These are phyloP conservation scores for Oryza coarctata DNA, from an alignment of 176 grass and related monocot species.

Conservation along the genomic window DNA sequence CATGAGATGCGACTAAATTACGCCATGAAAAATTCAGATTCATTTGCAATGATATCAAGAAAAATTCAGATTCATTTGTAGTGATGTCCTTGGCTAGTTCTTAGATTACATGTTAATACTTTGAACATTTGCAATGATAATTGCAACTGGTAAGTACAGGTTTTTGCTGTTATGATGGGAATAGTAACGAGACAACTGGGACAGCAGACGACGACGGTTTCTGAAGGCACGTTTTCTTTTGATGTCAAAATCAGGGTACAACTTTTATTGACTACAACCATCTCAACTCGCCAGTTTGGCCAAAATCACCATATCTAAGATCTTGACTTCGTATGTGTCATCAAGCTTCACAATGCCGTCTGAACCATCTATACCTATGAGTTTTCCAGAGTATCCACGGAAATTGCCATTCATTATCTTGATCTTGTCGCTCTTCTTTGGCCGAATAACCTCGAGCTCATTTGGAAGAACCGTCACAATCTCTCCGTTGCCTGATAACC, in stretches of 20 bases:
- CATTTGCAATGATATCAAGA: background rate
- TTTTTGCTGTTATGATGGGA: background rate
- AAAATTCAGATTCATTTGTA: background rate
- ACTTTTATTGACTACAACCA: constrained; percentile 38
- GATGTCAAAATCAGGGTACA: constrained; percentile 5
- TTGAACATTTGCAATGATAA: background rate
- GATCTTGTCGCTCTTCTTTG: constrained; percentile 86
- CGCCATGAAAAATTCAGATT: background rate
- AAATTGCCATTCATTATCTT: constrained; percentile 81
- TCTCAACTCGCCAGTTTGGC: constrained; percentile 70
- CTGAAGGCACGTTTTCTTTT: background rate
- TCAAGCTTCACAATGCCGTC: constrained; percentile 96
- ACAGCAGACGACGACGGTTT: background rate
- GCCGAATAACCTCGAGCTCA: constrained; percentile 77
- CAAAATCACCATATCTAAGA: constrained; percentile 91
- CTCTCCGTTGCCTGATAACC: constrained; percentile 64
- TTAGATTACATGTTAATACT: background rate
- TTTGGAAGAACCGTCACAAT: constrained; percentile 45
- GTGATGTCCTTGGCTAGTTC: background rate
- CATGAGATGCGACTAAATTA: constrained; percentile 28
- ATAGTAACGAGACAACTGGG: background rate
- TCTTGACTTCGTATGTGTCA: constrained; percentile 92
- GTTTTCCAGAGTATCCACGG: constrained; percentile 73
- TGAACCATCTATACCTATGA: constrained; percentile 92
- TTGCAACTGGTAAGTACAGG: background rate